Conservation (phyloP, 2,329 filamentous ascomycete genomes). For the Apiospora marii region DNA sequence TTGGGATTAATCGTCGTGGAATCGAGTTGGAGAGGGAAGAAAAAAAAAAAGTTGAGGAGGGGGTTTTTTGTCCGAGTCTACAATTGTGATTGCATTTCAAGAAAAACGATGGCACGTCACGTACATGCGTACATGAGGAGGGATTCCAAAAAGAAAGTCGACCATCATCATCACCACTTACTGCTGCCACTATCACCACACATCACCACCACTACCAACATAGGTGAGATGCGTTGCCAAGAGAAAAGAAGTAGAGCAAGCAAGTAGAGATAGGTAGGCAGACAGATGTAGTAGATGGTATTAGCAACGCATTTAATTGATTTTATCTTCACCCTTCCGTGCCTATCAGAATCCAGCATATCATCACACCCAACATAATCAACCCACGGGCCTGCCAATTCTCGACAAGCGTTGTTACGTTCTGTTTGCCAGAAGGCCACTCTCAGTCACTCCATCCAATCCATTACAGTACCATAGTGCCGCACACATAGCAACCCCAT, state of each 20-base stretch:
- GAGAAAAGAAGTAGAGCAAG: not conserved
- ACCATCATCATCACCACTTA: not conserved
- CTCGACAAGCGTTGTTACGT: conserved; percentile 20
- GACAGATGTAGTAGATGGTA: not conserved
- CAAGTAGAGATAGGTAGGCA: not conserved
- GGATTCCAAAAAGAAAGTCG: not conserved
- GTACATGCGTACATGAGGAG: not conserved
- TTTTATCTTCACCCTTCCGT: conserved; percentile 18
- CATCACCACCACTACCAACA: not conserved
- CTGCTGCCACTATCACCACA: not conserved
- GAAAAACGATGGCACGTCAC: not conserved
- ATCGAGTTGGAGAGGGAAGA: conserved; percentile 12
- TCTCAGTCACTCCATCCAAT: conserved; percentile 18
- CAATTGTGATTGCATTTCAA: not conserved
- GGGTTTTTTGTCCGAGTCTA: not conserved
- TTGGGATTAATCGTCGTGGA: conserved; percentile 23
- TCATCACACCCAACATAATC: conserved; percentile 21
- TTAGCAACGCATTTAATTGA: not conserved
- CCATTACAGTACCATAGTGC: conserved; percentile 20
- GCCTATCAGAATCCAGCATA: conserved; percentile 20
- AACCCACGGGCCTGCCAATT: conserved; percentile 21
- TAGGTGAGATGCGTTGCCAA: too few relatives aligned
- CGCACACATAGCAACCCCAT: conserved; percentile 20
- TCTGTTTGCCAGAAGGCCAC: conserved; percentile 19
- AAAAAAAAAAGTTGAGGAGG: conserved; percentile 21